Evolutionary conservation across 2,329 filamentous ascomycete genomes (phyloP).

Genomic region (Colletotrichum euphorbiae): DNA sequence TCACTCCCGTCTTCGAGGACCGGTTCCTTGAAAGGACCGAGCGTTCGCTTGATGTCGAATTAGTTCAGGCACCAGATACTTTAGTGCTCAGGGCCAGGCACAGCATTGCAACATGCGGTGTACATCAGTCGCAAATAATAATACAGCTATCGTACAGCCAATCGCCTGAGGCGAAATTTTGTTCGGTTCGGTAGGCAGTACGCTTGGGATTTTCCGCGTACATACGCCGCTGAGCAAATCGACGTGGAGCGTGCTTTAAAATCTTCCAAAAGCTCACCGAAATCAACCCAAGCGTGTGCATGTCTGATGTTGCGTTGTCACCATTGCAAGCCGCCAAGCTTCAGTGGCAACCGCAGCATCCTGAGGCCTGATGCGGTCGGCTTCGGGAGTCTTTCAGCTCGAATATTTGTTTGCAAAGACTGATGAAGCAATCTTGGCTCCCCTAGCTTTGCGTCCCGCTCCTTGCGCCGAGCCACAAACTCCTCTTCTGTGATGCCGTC

Average conservation of each 20-base stretch:
- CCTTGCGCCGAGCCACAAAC: slow-evolving; percentile 56
- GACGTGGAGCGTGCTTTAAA: too few species aligned
- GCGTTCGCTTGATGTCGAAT: background rate
- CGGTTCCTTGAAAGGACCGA: background rate
- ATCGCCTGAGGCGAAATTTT: too few species aligned
- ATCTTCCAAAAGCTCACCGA: too few species aligned
- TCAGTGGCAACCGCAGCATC: slow-evolving; percentile 52
- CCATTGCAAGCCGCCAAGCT: slow-evolving; percentile 59
- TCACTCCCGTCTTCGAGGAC: background rate
- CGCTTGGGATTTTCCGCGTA: too few species aligned
- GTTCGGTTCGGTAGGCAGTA: too few species aligned
- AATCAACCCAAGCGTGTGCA: too few species aligned
- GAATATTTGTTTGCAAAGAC: slow-evolving; percentile 64
- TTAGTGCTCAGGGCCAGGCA: too few species aligned
- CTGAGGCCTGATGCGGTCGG: slow-evolving; percentile 45
- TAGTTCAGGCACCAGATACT: background rate
- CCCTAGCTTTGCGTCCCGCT: slow-evolving; percentile 56
- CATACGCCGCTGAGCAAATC: too few species aligned
- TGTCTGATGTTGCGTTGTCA: slow-evolving; percentile 46
- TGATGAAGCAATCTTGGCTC: slow-evolving; percentile 62
- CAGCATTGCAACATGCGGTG: too few species aligned
- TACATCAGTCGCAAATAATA: too few species aligned
- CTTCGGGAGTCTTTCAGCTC: slow-evolving; percentile 58
- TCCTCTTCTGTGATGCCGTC: slow-evolving; percentile 55
- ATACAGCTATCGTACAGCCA: too few species aligned